Evolutionary conservation across 352 stramenopile genomes (phyloP), one percentile per base, ranked within the genome.

Genomic region (Phytophthora crassamura): DNA sequence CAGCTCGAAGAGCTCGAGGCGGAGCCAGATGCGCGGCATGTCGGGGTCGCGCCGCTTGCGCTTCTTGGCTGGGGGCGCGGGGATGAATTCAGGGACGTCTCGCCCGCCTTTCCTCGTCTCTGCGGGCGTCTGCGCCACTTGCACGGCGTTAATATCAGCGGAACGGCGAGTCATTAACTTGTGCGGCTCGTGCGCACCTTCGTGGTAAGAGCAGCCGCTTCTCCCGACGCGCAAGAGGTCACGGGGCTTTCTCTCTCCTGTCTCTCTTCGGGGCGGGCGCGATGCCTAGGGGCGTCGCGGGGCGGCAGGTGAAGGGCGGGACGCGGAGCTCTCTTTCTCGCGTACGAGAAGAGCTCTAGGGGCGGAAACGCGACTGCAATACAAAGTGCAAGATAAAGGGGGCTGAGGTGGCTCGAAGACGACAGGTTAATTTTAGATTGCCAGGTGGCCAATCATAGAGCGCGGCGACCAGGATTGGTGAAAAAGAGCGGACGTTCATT

Each of bases 1-100:
- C n/a, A 92, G 75, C 79, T 95, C 87, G 60, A 95, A 93, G 47
- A 95, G 83, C 75, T 95, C 87, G 22, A 95, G 64, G 41, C 87
- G 87, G 42, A 95, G 72, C 87, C 87, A 95, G 54, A 95, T 83
- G 53, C 76, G 82, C 45, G 80, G 66, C 78, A 89, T 90, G 18
- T 47, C 39, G 25, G 25, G 25, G 57, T 61, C 66, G 15, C 51
- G 59, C 12, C 65, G 67, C 47, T 73, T 76, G 35, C 70, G 48
- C 32, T 78, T 78, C 57, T 78, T 78, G 42, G 70, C 70, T 42
- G 70, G 70, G 15, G 70, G 70, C n/a, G 70, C 56, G 39, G 61
- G 54, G 33, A 67, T 69, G 41, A 78, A 72, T 40, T 73, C 61
- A 59, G 61, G 48, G 43, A 66, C 41, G 66, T 72, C 66, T 72